Evolutionary conservation across 2,329 filamentous ascomycete species (phyloP), one percentile per base, ranked within the genome.

Genomic region (Phialophora expanda): DNA sequence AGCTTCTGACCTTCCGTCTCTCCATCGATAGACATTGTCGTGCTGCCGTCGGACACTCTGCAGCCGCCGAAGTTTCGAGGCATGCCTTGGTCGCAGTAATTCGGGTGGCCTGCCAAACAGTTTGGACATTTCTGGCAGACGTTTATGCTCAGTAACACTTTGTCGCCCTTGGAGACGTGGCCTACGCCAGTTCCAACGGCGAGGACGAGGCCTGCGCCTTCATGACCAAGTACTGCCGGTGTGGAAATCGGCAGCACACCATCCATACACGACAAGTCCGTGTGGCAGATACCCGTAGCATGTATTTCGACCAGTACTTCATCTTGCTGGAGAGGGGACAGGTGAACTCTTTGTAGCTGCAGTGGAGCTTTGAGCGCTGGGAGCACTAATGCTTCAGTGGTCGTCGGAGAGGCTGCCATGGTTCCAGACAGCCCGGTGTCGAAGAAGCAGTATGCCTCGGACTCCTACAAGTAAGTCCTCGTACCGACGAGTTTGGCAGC

Each of bases 211-310:
- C 53, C 53, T 9, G 53, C 53, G n/a, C 75, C 72, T 70, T 78
- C 76, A 62, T 78, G 76, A 54, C 76, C 76, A 59, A 78, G 69
- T 5, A 74, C 84, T 44, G 78, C 88, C 74, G 92, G 92, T 17
- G 48, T 56, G 28, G 65, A 61, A 14, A 55, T 55, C 1, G 71
- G 68, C 1, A 71, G 24, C 4, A 57, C 65, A 17, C 72, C 70
- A 1, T 66, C 62, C 30, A 76, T 74, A 62, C 71, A 76, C 76
- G 89, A 86, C 2, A 89, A 84, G 78, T 96, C 92, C 26, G 92
- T 95, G 83, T 96, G 92, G 85, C 92, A 96, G 72, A 96, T 91
- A 76, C 92, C 92, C 26, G 89, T 90, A 84, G 86, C 96, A 80
- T 92, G 92, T 84, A 96, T 86, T 80, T 95, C 93, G 80, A 97